Evolutionary conservation across 768 basidiomycete species (phyloP).

Genomic region (Leucocoprinus leucothites): DNA sequence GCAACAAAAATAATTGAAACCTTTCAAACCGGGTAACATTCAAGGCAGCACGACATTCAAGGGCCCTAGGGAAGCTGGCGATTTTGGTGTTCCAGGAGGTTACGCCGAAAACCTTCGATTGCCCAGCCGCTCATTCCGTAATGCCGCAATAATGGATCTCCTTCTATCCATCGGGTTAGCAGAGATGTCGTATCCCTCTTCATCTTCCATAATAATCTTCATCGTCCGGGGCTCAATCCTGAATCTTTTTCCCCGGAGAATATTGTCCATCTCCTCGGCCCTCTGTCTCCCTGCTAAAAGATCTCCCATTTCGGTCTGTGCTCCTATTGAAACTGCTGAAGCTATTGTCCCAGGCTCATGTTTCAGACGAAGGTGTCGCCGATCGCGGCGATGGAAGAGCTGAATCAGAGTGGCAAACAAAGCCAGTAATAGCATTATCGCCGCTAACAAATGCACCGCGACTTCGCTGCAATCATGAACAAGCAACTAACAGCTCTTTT

Average conservation of each 20-base stretch:
- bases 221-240: conserved; percentile 45
- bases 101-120: background rate
- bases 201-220: conserved; percentile 54
- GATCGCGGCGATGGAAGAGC: conserved; percentile 41
- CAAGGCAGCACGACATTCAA: background rate
- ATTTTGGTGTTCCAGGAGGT: conserved; percentile 3
- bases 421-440: conserved; percentile 41
- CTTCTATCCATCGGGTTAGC: conserved; percentile 23
- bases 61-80: conserved; percentile 1
- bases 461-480: conserved; percentile 26
- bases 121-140: conserved; percentile 18
- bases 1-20: background rate
- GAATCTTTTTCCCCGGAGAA: conserved; percentile 43
- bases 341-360: conserved; percentile 55
- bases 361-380: conserved; percentile 39
- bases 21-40: too few relatives aligned
- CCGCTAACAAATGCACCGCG: conserved; percentile 41
- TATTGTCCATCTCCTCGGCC: conserved; percentile 36
- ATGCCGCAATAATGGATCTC: conserved; percentile 30
- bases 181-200: conserved; percentile 43
- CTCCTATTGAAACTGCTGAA: conserved; percentile 53
- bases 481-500: background rate
- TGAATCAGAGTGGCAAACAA: conserved; percentile 42
- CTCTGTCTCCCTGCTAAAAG: conserved; percentile 40
- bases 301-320: conserved; percentile 44